Base-by-base conservation (phyloP, 23 red algal species). In the Gracilaria vermiculophylla region DNA sequence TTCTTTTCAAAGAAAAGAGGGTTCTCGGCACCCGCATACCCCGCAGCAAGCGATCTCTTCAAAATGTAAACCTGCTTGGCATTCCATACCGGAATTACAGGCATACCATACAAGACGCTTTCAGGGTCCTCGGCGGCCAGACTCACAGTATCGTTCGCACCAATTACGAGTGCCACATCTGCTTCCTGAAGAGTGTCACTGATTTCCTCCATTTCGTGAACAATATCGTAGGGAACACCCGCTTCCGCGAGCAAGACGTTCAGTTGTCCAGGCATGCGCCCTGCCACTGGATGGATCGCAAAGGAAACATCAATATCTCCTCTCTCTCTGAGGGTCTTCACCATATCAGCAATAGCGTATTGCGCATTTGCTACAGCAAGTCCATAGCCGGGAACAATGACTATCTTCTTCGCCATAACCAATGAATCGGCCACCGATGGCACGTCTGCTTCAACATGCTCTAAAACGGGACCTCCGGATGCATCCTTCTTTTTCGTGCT, bases 81-180 rank as follows among this genome's bases (percentile, higher is more conserved):
- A 39, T 93, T 75, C 89, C 89, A 93, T 8, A 93, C 89, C 25
- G 70, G 78, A 39, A 93, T 83, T 13, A 93, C 89, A 41, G 89
- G 89, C 89, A 93, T 93, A 19, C 89, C 89, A 45, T 78, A 83
- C 62, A 93, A 67, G 0, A 78, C 78, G 44, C 78, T 84, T 42
- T 93, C 78, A 1, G 77, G 77, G 35, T 93, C 89, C 29, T 93
- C 78, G 32, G 89, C 89, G n/a, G 89, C 89, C 20, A 76, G 55
- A 78, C 80, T 93, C 14, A 93, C 78, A 39, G 89, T 93, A 29
- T 93, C 89, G 60, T 93, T 93, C 17, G 89, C 89, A 48, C 89
- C 89, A 27, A 93, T 78, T 14, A 93, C 89, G 14, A 93, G 55
- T 3, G 80, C 80, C 1, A 93, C 89, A 57, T 93, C 89, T 27